These are phyloP conservation scores for Chrysanthemum makinoi DNA, from an alignment of 129 eudicot species.

Conservation along the genomic window DNA sequence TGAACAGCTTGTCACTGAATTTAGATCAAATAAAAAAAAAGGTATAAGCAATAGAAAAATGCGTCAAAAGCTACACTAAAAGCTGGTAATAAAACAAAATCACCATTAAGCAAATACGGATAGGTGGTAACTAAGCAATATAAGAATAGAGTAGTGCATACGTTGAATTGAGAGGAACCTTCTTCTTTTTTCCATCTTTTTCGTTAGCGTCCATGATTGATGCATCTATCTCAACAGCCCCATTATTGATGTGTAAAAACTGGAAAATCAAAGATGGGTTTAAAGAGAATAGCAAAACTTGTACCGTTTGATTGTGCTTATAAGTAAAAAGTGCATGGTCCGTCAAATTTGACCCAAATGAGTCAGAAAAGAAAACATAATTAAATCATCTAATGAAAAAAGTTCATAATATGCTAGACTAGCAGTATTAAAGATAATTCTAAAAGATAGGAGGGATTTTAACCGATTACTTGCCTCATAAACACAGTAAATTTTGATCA, in stretches of 20 bases:
- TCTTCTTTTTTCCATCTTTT: slow-evolving; percentile 82
- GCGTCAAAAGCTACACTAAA: no score
- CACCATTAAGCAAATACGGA: slow-evolving; percentile 13
- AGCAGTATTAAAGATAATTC: no score
- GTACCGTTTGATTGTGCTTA: not conserved
- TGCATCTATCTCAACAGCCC: slow-evolving; percentile 94
- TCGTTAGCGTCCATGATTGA: slow-evolving; percentile 83
- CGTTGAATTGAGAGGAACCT: slow-evolving; percentile 98
- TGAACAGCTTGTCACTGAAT: slow-evolving; percentile 93
- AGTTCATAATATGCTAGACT: not conserved
- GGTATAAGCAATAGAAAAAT: no score
- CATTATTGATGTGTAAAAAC: slow-evolving; percentile 75
- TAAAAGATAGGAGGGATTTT: no score
- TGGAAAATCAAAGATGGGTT: slow-evolving; percentile 46
- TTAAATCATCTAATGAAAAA: not conserved
- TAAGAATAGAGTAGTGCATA: slow-evolving; percentile 20
- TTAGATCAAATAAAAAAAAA: slow-evolving; percentile 14
- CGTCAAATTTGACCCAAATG: not conserved
- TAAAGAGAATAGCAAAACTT: slow-evolving; percentile 2
- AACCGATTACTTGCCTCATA: no score
- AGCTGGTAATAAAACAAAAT: not conserved
- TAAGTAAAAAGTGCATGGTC: not conserved
- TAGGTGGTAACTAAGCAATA: not conserved
- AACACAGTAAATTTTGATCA: no score
- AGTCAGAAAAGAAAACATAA: not conserved